Conservation (phyloP, 192 early-diverging fungal genomes). For the Coemansia sp. region DNA sequence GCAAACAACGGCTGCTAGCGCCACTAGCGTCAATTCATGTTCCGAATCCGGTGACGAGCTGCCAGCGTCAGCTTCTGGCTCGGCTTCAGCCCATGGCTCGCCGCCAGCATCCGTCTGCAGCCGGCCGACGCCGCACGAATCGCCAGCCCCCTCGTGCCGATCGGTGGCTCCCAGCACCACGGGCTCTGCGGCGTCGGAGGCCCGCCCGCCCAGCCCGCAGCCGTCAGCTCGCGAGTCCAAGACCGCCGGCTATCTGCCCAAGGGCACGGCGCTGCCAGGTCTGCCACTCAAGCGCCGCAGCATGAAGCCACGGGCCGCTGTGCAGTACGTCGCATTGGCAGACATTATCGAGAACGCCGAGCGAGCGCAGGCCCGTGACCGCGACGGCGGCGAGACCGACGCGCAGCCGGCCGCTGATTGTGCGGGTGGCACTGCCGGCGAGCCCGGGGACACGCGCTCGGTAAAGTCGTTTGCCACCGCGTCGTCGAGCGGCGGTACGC, state of each 20-base stretch:
- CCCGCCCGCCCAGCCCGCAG: neutral
- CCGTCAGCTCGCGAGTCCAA: neutral
- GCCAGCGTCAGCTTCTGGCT: neutral
- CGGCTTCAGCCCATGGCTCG: neutral
- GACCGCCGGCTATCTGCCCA: conserved; percentile 21
- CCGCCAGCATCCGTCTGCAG: no score
- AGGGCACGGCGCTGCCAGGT: conserved; percentile 23
- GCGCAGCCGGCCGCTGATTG: neutral
- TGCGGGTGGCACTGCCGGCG: neutral
- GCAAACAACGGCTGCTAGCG: neutral
- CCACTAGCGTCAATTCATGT: neutral
- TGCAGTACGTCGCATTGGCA: conserved; percentile 36
- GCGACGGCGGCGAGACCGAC: conserved; percentile 1
- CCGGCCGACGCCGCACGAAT: no score
- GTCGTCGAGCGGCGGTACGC: conserved; percentile 34
- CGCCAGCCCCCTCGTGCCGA: neutral
- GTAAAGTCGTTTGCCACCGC: conserved; percentile 17
- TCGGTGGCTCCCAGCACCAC: neutral
- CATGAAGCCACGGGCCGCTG: conserved; percentile 19
- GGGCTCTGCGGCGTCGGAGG: neutral
- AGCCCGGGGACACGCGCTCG: conserved; percentile 12
- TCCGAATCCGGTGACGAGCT: neutral
- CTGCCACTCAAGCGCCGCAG: conserved; percentile 19
- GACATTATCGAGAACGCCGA: conserved; percentile 37
- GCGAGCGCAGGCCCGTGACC: conserved; percentile 5